Conservation (phyloP, 2,329 filamentous ascomycete genomes). For the Ceratocystis lukuohia region DNA sequence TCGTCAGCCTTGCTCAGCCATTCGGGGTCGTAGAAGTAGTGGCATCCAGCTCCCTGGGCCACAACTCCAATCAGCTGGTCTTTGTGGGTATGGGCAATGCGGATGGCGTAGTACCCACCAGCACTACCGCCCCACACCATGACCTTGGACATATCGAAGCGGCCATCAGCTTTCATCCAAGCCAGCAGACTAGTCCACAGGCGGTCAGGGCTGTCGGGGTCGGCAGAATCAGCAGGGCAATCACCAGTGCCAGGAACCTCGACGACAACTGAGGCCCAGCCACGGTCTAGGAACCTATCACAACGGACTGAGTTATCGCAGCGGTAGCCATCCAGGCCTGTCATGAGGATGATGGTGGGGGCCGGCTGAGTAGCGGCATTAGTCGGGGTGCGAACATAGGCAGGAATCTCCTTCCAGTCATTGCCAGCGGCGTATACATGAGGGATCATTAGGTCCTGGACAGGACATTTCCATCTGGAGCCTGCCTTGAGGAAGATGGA, state of each 20-base stretch:
- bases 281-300: constrained; percentile 47
- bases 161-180: constrained; percentile 39
- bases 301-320: constrained; percentile 49
- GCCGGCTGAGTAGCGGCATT: constrained; percentile 26
- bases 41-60: constrained; percentile 44
- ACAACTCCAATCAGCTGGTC: constrained; percentile 40
- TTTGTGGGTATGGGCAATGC: constrained; percentile 54
- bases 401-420: constrained; percentile 46
- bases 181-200: constrained; percentile 49
- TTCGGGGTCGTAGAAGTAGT: constrained; percentile 40
- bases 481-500: constrained; percentile 46
- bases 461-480: constrained; percentile 40
- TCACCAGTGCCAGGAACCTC: constrained; percentile 44
- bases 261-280: constrained; percentile 48
- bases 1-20: constrained; percentile 49
- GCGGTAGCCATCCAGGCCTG: constrained; percentile 48
- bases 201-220: constrained; percentile 46
- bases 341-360: constrained; percentile 44
- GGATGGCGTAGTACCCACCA: constrained; percentile 55
- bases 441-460: constrained; percentile 48
- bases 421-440: constrained; percentile 36
- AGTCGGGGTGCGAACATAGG: constrained; percentile 50
- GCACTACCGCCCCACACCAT: constrained; percentile 52
- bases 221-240: constrained; percentile 48
- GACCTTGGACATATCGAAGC: constrained; percentile 44